Conservation (phyloP, 306 rosid genomes). For the Acacia acuminata region DNA sequence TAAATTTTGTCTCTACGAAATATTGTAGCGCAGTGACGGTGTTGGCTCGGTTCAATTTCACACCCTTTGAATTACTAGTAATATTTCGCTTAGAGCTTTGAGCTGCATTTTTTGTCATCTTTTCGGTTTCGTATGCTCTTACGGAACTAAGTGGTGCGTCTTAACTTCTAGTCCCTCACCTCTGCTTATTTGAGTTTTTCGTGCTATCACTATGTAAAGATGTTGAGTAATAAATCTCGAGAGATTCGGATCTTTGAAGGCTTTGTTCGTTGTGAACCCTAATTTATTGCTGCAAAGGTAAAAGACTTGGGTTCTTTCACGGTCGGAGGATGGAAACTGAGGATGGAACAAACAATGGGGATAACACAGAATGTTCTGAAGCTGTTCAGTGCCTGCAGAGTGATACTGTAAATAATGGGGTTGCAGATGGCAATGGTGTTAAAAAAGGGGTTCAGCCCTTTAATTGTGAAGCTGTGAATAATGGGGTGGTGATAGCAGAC, state of each 20-base stretch:
- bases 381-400: slow-evolving; percentile 27
- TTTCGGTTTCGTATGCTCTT: slow-evolving; percentile 11
- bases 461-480: slow-evolving; percentile 40
- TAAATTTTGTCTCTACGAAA: neutral
- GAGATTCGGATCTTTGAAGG: slow-evolving; percentile 34
- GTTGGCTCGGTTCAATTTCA: slow-evolving; percentile 21
- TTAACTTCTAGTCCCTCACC: neutral
- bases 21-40: neutral
- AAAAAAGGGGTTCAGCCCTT: slow-evolving; percentile 30
- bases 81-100: neutral
- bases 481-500: slow-evolving; percentile 31
- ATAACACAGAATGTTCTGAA: slow-evolving; percentile 31
- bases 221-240: slow-evolving; percentile 31
- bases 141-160: slow-evolving; percentile 3
- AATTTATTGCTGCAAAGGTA: slow-evolving; percentile 40
- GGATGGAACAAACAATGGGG: slow-evolving; percentile 48
- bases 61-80: neutral
- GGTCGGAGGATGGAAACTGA: slow-evolving; percentile 48
- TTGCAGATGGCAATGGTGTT: slow-evolving; percentile 33
- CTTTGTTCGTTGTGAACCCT: slow-evolving; percentile 59
- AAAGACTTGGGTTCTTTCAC: slow-evolving; percentile 33
- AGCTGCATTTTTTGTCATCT: slow-evolving; percentile 7
- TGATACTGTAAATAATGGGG: slow-evolving; percentile 35
- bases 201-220: slow-evolving; percentile 24
- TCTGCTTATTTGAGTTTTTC: slow-evolving; percentile 22